These are phyloP conservation scores for Coemansia sp. DNA, from an alignment of 192 early-diverging fungal species.

Conservation along the genomic window DNA sequence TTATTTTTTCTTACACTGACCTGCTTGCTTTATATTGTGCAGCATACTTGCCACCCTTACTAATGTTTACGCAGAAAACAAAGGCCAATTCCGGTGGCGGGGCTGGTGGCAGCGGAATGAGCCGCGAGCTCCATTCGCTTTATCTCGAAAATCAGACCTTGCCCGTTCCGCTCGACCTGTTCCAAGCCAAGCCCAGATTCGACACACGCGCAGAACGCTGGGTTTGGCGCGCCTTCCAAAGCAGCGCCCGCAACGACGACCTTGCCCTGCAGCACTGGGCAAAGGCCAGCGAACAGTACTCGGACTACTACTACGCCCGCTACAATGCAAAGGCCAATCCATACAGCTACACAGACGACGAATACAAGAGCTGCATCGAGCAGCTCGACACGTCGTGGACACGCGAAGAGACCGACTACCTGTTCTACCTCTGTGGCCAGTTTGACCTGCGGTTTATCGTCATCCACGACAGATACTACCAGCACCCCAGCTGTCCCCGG, in stretches of 20 bases:
- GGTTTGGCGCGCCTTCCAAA: slow-evolving; percentile 66
- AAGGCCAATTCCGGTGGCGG: slow-evolving; percentile 21
- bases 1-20: too few species aligned
- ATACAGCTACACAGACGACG: slow-evolving; percentile 72
- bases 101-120: too few species aligned
- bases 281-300: slow-evolving; percentile 62
- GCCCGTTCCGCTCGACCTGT: slow-evolving; percentile 38
- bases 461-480: slow-evolving; percentile 78
- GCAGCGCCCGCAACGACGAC: slow-evolving; percentile 74
- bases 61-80: slow-evolving; percentile 13
- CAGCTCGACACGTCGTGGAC: slow-evolving; percentile 71
- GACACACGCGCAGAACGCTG: slow-evolving; percentile 64
- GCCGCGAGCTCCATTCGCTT: slow-evolving; percentile 44
- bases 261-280: slow-evolving; percentile 76
- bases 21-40: too few species aligned
- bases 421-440: slow-evolving; percentile 65
- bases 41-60: too few species aligned
- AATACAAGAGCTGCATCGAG: slow-evolving; percentile 72
- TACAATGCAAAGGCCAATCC: slow-evolving; percentile 73
- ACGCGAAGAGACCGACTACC: slow-evolving; percentile 79
- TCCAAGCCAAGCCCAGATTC: slow-evolving; percentile 68
- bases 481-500: slow-evolving; percentile 14
- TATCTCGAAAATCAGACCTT: slow-evolving; percentile 46
- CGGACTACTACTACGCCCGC: slow-evolving; percentile 71
- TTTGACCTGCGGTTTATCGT: slow-evolving; percentile 85